These are phyloP conservation scores for Blumeria graminis DNA, from an alignment of 2,329 filamentous ascomycete genomes.

Conservation along the genomic window DNA sequence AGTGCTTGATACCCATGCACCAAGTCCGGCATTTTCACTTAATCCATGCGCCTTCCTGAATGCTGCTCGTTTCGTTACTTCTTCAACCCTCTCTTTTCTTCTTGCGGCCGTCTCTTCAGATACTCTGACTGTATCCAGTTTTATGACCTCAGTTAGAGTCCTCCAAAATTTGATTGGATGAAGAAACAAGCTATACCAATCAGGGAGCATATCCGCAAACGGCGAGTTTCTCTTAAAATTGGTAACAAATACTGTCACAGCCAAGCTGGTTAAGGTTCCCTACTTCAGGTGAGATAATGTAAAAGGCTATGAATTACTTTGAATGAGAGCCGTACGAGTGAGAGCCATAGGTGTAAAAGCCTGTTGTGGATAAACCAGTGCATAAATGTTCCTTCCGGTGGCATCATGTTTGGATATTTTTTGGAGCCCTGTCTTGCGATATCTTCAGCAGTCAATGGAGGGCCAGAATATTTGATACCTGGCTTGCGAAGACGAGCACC, in stretches of 20 bases:
- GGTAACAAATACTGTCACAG: conserved; percentile 45
- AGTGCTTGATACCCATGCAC: conserved; percentile 21
- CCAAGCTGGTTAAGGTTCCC: conserved; percentile 25
- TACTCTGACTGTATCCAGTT: conserved; percentile 50
- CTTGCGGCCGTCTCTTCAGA: conserved; percentile 44
- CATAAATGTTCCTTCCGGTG: conserved; percentile 56
- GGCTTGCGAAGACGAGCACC: conserved; percentile 38
- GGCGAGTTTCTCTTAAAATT: conserved; percentile 63
- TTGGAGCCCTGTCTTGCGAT: conserved; percentile 37
- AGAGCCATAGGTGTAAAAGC: conserved; percentile 57
- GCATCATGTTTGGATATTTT: conserved; percentile 75
- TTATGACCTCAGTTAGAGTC: conserved; percentile 46
- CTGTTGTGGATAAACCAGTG: conserved; percentile 66
- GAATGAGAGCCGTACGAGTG: conserved; percentile 35
- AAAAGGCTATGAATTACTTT: background rate
- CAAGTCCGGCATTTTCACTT: conserved; percentile 34
- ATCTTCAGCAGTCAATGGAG: conserved; percentile 41
- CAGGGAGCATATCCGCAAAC: conserved; percentile 55
- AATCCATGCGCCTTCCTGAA: conserved; percentile 73
- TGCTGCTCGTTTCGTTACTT: conserved; percentile 64
- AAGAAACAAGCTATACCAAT: conserved; percentile 39
- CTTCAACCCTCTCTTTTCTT: conserved; percentile 51
- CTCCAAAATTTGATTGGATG: conserved; percentile 44
- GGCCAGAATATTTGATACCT: conserved; percentile 43
- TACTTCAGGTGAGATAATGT: conserved; percentile 3